Evolutionary conservation across 78 protist species (phyloP).

Genomic region (Dictyostelium discoideum): DNA sequence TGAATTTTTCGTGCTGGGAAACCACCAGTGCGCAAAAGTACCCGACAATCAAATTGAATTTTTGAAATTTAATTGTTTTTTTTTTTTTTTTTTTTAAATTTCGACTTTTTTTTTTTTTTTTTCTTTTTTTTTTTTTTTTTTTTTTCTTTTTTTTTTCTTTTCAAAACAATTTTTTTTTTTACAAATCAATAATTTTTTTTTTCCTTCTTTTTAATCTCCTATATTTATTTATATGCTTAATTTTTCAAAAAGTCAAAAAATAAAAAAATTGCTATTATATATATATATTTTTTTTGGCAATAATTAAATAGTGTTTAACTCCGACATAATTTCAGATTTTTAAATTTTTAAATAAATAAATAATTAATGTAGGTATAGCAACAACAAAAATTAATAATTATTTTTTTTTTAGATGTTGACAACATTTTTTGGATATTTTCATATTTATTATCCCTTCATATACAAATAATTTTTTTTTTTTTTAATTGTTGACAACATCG

Average conservation of each 20-base stretch:
- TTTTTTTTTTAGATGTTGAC: background rate
- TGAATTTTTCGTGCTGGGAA: background rate
- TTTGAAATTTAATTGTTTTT: background rate
- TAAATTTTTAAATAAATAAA: no score
- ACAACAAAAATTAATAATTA: background rate
- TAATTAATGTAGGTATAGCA: background rate
- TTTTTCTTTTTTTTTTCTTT: no score
- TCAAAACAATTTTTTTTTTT: background rate
- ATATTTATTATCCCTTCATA: background rate
- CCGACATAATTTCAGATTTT: background rate
- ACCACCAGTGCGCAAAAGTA: background rate
- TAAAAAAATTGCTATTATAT: no score
- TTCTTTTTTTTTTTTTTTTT: no score
- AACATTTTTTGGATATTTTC: background rate
- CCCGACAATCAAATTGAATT: background rate
- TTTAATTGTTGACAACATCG: background rate
- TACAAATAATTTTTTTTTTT: background rate
- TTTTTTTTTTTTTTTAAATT: no score
- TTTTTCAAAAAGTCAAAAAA: no score
- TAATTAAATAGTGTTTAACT: background rate
- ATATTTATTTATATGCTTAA: background rate
- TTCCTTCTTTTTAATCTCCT: background rate
- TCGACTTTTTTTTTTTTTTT: no score
- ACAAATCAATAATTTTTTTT: background rate
- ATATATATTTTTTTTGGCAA: no score